A percentile compares a stretch with the other conserved stretches of the same genome.
phyloP scores from a whole-genome alignment of 257 asterid species.

The Coffea eugenioides region DNA sequence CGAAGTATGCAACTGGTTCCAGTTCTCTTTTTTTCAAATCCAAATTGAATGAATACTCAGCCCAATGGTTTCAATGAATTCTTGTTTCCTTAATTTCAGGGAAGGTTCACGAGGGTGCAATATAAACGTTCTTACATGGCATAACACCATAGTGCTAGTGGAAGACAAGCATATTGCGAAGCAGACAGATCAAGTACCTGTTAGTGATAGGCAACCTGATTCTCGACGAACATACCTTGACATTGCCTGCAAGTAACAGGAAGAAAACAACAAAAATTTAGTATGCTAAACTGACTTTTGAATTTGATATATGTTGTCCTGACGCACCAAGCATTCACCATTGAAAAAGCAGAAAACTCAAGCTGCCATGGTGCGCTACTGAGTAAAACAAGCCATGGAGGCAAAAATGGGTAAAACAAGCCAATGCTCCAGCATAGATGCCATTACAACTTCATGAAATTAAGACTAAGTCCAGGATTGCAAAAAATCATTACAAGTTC shows the following conservation, averaged over 20 bases:
- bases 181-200: conserved; percentile 49
- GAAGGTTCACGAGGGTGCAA: not conserved
- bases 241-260: conserved; percentile 54
- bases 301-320: not conserved
- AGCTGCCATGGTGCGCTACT: not conserved
- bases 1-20: not conserved
- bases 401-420: not conserved
- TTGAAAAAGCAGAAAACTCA: not conserved
- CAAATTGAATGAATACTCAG: not conserved
- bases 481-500: not conserved
- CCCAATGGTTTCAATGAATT: not conserved
- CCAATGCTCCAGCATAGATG: not conserved
- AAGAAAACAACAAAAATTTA: conserved; percentile 4
- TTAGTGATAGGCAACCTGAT: conserved; percentile 65
- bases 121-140: not conserved
- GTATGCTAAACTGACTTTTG: conserved; percentile 7
- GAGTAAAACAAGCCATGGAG: not conserved
- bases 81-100: not conserved
- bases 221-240: conserved; percentile 78
- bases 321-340: not conserved
- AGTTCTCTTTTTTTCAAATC: not conserved
- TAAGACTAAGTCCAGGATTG: not conserved
- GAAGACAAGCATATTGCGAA: conserved; percentile 8
- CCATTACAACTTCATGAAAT: conserved; percentile 4
- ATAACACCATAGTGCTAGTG: conserved; percentile 13